Evolutionary conservation across 164 flowering plant species (phyloP), one percentile per base, ranked within the genome.

Genomic region (Dillenia turbinata): DNA sequence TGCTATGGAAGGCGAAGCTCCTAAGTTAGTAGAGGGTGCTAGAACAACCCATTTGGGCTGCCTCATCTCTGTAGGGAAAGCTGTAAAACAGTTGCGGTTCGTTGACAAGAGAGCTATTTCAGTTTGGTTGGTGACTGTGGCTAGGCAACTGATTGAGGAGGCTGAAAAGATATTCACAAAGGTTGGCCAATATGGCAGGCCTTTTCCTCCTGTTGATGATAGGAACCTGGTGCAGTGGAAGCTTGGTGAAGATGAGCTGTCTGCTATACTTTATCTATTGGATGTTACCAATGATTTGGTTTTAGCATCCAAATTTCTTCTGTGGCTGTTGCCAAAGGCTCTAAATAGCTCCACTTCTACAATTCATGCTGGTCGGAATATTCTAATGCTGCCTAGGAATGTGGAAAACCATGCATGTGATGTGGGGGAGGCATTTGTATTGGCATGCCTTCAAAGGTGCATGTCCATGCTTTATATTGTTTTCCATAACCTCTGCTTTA

Each of bases 251-350:
- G 96, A 92, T 67, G 96, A 85, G 67, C 79, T 95, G 51, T 81
- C 91, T 45, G 56, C 74, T 57, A 75, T 90, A 64, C 66, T 95
- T 14, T 92, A 90, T 78, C 66, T 92, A 69, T 69, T 92, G 80
- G 99, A 95, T 80, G 73, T 79, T 58, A 85, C 83, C 69, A 59
- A 72, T 76, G 98, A 95, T 60, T 69, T 85, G 57, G 77, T 84
- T 51, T 83, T 85, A 49, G 95, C 87, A 3, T 71, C 71, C 60
- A 90, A 75, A 64, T 83, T 95, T 75, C 80, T 92, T 10, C 74
- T 92, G n/a, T 90, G 97, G 98, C 73, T 95, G 74, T 66, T 95
- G 67, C 95, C 92, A 15, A 95, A 86, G 77, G 82, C 77, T 70
- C 77, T 68, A 17, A 67, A 72, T 69, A 64, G 68, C 63, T 54